These are phyloP conservation scores for Irpex sp. DNA, from an alignment of 1,284 basidiomycete species.

Conservation along the genomic window DNA sequence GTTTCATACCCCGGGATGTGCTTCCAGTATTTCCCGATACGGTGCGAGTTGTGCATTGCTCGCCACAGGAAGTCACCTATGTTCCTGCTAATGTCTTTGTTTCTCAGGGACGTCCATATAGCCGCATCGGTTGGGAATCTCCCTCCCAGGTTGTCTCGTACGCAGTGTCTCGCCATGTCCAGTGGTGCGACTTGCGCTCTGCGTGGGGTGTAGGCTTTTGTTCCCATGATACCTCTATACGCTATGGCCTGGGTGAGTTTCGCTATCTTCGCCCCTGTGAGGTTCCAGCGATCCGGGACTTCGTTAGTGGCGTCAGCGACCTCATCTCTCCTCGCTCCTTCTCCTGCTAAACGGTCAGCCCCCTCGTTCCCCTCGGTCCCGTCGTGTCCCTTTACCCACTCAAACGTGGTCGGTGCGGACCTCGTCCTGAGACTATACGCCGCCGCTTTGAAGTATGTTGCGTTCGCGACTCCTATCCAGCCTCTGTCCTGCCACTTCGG, in stretches of 20 bases:
- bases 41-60: slow-evolving; percentile 22
- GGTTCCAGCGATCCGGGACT: not conserved
- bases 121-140: not conserved
- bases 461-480: slow-evolving; percentile 1
- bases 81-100: slow-evolving; percentile 20
- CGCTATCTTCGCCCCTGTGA: slow-evolving; percentile 9
- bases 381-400: slow-evolving; percentile 26
- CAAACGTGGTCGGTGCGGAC: slow-evolving; percentile 15
- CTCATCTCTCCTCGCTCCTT: slow-evolving; percentile 13
- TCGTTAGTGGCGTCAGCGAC: not conserved
- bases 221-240: not conserved
- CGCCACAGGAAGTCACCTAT: slow-evolving; percentile 26
- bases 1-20: slow-evolving; percentile 19
- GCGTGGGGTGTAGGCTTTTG: too few relatives aligned
- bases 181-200: not conserved
- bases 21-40: slow-evolving; percentile 24
- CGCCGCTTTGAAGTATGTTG: not conserved
- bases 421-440: slow-evolving; percentile 9
- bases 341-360: slow-evolving; percentile 18
- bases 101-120: not conserved
- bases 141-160: not conserved
- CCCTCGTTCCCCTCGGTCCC: slow-evolving; percentile 19
- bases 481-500: slow-evolving; percentile 3
- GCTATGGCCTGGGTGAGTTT: slow-evolving; percentile 14
- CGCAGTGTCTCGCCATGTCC: not conserved